Evolutionary conservation across 2,329 filamentous ascomycete species (phyloP), one percentile per base, ranked within the genome.

Genomic region (Fusarium scirpi): DNA sequence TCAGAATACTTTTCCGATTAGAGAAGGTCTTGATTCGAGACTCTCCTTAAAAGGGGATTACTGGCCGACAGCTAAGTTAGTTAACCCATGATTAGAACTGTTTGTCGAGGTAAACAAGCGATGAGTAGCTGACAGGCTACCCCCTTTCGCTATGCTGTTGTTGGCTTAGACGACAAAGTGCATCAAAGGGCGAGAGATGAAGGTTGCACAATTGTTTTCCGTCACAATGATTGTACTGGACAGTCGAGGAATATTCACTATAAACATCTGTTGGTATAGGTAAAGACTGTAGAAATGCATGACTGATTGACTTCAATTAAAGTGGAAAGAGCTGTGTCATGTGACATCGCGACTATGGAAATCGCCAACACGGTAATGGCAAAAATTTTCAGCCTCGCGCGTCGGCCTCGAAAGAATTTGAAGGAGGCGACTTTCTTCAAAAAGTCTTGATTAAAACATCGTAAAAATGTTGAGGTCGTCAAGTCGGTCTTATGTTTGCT

Each of bases 401-500:
- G 62, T 59, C 22, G 30, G 8, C 25, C 34, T 40, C 27, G 34
- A 49, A 38, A 38, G 15, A 16, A 11, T 30, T 49, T 45, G 43
- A 30, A 43, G 44, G 38, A 15, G 55, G 32, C 56, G 58, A 15
- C 24, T 40, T 15, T 45, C 8, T 56, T 32, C 24, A 18, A 64
- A 54, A 43, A 43, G 22, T 25, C 24, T 53, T 62, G n/a, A 44
- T 64, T 40, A 25, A 51, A n/a, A 48, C 38, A 24, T 57, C 27
- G 24, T 53, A 62, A 69, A 57, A 27, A 82, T 80, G 77, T 67
- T 82, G 56, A 74, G 73, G 54, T 71, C 66, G 27, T 69, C 78
- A 45, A 69, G 70, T 49, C 72, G 66, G 25, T 74, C 75, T n/a
- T 79, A 77, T 57, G 67, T 80, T 29, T 81, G 80, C 61, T 76